Evolutionary conservation across 2,329 filamentous ascomycete genomes (phyloP).

Genomic region (Aspergillus carbonarius): DNA sequence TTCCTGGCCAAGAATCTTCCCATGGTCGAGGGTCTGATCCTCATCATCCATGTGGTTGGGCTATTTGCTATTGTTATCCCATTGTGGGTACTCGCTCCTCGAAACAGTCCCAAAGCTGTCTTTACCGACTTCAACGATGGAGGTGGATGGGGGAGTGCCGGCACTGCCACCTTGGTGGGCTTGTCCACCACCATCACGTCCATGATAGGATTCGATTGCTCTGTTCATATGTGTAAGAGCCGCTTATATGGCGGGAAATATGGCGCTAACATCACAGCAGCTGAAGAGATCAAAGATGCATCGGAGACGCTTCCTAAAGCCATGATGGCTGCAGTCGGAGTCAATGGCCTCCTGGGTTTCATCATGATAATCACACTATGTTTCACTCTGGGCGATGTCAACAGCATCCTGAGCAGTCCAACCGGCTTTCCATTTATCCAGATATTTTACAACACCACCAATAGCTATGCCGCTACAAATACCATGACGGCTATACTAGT

Average conservation of each 20-base stretch:
- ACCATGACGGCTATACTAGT: conserved; percentile 54
- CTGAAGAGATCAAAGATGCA: conserved; percentile 48
- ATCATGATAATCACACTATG: conserved; percentile 58
- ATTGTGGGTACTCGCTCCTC: conserved; percentile 43
- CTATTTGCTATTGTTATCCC: conserved; percentile 46
- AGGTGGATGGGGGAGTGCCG: conserved; percentile 41
- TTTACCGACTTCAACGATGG: conserved; percentile 43
- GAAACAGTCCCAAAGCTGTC: conserved; percentile 37
- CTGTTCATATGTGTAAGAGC: conserved; percentile 45
- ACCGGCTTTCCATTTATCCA: conserved; percentile 61
- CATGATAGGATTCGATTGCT: conserved; percentile 44
- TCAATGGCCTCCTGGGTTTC: conserved; percentile 56
- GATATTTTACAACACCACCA: conserved; percentile 55
- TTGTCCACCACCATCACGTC: conserved; percentile 41
- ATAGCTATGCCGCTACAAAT: conserved; percentile 49
- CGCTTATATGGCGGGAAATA: background rate
- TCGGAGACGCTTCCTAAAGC: conserved; percentile 52
- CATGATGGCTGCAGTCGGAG: conserved; percentile 49
- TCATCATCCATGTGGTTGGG: conserved; percentile 45
- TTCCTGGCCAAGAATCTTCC: conserved; percentile 41
- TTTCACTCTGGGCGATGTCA: conserved; percentile 55
- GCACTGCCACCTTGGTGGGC: conserved; percentile 43
- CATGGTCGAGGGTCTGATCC: conserved; percentile 40
- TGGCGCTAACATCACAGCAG: conserved; percentile 22
- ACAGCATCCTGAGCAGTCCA: conserved; percentile 43